phyloP scores from a whole-genome alignment of 192 early-diverging fungal genomes.

The Physocladia obscura region DNA sequence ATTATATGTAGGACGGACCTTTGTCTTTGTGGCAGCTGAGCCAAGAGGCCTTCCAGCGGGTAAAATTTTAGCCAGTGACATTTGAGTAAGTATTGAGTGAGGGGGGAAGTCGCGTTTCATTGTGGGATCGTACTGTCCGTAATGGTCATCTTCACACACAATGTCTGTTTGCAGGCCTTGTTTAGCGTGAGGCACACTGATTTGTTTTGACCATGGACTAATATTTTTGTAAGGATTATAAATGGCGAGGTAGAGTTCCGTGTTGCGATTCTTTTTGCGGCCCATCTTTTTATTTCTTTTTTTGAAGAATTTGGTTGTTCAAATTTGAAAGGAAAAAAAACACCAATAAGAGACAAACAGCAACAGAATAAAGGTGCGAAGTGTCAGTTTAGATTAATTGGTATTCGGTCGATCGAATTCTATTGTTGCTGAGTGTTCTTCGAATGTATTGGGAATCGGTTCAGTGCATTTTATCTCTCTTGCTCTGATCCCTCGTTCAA shows the following conservation, averaged over 20 bases:
- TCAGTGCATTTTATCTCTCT: no score
- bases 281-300: no score
- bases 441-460: no score
- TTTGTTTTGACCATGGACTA: constrained; percentile 24
- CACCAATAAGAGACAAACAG: no score
- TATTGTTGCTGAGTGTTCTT: no score
- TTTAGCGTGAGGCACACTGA: constrained; percentile 25
- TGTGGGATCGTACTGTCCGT: constrained; percentile 34
- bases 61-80: neutral
- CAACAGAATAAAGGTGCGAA: no score
- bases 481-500: no score
- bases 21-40: neutral
- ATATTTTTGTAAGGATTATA: constrained; percentile 22
- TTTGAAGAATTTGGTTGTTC: no score
- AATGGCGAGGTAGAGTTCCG: constrained; percentile 21
- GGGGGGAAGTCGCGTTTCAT: constrained; percentile 33
- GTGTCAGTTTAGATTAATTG: no score
- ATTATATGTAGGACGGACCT: no score
- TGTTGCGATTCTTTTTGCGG: constrained; percentile 14
- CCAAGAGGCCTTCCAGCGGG: constrained; percentile 43
- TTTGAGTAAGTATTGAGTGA: neutral
- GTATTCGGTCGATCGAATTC: no score
- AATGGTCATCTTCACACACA: constrained; percentile 40
- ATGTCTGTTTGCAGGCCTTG: constrained; percentile 46
- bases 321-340: no score